phyloP scores from a whole-genome alignment of 2,329 filamentous ascomycete genomes.

The Diaporthe destruens region DNA sequence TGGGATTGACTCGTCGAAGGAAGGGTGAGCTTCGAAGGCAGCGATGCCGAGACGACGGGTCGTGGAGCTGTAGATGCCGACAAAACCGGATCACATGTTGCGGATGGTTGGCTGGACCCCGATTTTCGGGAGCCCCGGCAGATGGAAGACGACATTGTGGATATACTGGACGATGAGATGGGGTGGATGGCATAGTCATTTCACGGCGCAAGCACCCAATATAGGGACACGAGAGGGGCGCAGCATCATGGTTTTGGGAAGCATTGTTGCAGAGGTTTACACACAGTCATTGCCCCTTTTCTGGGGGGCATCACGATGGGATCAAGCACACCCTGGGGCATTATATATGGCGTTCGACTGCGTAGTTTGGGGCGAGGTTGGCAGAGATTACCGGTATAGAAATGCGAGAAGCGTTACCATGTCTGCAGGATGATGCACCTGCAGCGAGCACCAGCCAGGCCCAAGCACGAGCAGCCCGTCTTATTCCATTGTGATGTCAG shows the following conservation, averaged over 20 bases:
- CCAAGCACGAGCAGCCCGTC: neutral
- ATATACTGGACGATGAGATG: slow-evolving; percentile 10
- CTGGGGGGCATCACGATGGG: slow-evolving; percentile 21
- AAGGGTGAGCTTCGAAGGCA: slow-evolving; percentile 39
- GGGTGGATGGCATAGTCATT: slow-evolving; percentile 33
- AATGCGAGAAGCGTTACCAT: slow-evolving; percentile 23
- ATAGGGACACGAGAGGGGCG: neutral
- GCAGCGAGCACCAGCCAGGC: neutral
- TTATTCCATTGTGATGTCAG: slow-evolving; percentile 1
- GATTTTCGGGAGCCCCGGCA: slow-evolving; percentile 14
- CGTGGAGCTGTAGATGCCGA: neutral
- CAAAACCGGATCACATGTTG: neutral
- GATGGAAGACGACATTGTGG: neutral
- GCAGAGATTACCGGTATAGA: slow-evolving; percentile 1
- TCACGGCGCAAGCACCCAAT: slow-evolving; percentile 32
- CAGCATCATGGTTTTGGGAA: neutral
- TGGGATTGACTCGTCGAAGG: slow-evolving; percentile 41
- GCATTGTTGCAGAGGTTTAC: slow-evolving; percentile 5
- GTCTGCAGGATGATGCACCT: neutral
- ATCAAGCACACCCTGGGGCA: neutral
- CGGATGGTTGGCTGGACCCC: slow-evolving; percentile 7
- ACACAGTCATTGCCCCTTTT: slow-evolving; percentile 12
- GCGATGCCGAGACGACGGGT: slow-evolving; percentile 37
- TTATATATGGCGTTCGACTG: slow-evolving; percentile 16
- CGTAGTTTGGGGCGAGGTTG: neutral